Percentiles rank a stretch among this genome's conserved stretches.
Conservation (phyloP, 345 rosid species). For the Lenwebbia sp. region DNA sequence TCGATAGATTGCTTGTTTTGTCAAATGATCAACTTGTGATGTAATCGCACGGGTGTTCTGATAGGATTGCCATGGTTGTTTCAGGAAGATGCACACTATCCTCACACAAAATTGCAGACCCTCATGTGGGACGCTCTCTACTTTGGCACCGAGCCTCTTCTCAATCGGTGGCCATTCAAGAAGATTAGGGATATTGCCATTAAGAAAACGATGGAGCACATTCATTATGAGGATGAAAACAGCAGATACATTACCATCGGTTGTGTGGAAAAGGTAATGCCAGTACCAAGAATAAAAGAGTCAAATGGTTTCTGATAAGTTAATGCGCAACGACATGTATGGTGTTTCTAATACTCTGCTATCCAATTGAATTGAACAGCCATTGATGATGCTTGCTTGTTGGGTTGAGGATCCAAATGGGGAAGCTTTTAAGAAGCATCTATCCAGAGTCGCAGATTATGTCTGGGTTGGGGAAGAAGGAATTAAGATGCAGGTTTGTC, state of each 20-base stretch:
- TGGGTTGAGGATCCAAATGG: slow-evolving; percentile 74
- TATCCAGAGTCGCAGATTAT: slow-evolving; percentile 64
- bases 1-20: background rate
- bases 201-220: slow-evolving; percentile 41
- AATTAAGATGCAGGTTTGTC: slow-evolving; percentile 68
- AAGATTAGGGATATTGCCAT: slow-evolving; percentile 45
- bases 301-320: background rate
- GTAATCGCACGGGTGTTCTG: background rate
- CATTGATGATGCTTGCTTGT: slow-evolving; percentile 59
- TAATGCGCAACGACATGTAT: background rate
- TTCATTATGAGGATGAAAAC: slow-evolving; percentile 57
- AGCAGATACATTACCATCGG: slow-evolving; percentile 61
- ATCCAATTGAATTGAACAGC: slow-evolving; percentile 6
- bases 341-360: background rate
- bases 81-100: slow-evolving; percentile 54
- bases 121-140: slow-evolving; percentile 50
- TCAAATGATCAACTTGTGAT: background rate
- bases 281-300: background rate
- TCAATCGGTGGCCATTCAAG: slow-evolving; percentile 47
- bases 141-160: slow-evolving; percentile 34
- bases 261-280: slow-evolving; percentile 47
- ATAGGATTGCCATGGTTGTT: background rate
- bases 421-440: slow-evolving; percentile 53
- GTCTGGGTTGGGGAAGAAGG: slow-evolving; percentile 96
- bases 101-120: slow-evolving; percentile 47